Percentiles rank a stretch among this genome's conserved stretches.
Conservation (phyloP, 2,329 filamentous ascomycete genomes). For the Westerdykella aurantiaca region DNA sequence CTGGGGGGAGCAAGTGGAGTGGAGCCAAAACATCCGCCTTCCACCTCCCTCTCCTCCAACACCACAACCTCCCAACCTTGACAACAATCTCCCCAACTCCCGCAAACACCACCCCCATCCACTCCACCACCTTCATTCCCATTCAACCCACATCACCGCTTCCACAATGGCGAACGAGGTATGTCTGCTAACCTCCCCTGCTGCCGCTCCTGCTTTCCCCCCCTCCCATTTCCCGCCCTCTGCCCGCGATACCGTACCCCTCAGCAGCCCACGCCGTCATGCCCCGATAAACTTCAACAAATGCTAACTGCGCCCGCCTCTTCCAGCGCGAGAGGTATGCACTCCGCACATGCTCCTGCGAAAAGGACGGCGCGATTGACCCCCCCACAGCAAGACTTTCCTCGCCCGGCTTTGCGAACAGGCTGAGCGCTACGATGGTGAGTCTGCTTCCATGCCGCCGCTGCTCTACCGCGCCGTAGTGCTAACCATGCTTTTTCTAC, state of each 20-base stretch:
- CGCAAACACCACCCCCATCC: slow-evolving; percentile 13
- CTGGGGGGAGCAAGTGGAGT: slow-evolving; percentile 4
- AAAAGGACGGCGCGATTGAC: slow-evolving; percentile 23
- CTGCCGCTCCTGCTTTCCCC: slow-evolving; percentile 19
- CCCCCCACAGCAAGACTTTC: slow-evolving; percentile 71
- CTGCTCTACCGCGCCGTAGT: slow-evolving; percentile 11
- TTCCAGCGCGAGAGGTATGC: slow-evolving; percentile 47
- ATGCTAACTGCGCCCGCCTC: slow-evolving; percentile 32
- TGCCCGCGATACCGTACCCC: slow-evolving; percentile 35
- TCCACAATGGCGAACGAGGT: slow-evolving; percentile 59
- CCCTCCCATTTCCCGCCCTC: slow-evolving; percentile 26
- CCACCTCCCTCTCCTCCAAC: slow-evolving; percentile 15
- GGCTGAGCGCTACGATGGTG: slow-evolving; percentile 98
- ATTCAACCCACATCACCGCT: slow-evolving; percentile 5
- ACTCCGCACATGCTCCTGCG: slow-evolving; percentile 10
- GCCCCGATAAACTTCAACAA: slow-evolving; percentile 26
- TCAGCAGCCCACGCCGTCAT: slow-evolving; percentile 34
- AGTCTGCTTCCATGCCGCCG: slow-evolving; percentile 23
- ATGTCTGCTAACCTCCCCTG: slow-evolving; percentile 39
- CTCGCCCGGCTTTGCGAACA: slow-evolving; percentile 99
- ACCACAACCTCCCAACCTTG: slow-evolving; percentile 4
- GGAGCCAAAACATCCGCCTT: slow-evolving; percentile 3
- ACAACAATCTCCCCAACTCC: slow-evolving; percentile 1
- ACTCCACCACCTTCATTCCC: slow-evolving; percentile 15
- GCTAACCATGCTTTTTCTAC: slow-evolving; percentile 31